phyloP scores from a whole-genome alignment of 768 basidiomycete species.

The Trametes elegans region DNA sequence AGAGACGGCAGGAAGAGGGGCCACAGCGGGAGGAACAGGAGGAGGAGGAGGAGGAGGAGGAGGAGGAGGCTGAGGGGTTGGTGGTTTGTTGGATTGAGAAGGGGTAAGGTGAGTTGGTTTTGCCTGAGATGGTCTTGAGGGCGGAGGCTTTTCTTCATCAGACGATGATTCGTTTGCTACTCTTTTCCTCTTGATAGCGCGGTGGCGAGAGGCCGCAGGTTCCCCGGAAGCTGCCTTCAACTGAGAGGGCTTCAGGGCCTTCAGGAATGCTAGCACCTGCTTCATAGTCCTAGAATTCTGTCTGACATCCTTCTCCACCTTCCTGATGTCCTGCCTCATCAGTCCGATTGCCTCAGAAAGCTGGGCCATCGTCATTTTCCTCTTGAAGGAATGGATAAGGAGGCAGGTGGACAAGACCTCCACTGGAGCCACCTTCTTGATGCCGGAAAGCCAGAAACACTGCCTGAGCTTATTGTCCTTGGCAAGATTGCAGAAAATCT shows the following conservation, averaged over 20 bases:
- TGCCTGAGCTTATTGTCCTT: constrained; percentile 33
- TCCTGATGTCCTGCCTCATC: constrained; percentile 57
- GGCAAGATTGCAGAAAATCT: constrained; percentile 46
- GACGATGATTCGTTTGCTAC: not conserved
- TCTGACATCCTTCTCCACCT: constrained; percentile 60
- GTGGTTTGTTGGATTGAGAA: not conserved
- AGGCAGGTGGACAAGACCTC: constrained; percentile 62
- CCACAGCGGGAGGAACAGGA: not conserved
- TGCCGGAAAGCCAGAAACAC: constrained; percentile 35
- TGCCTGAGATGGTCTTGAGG: not conserved
- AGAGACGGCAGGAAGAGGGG: not conserved
- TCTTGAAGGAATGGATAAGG: constrained; percentile 51
- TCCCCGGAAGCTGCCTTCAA: constrained; percentile 3
- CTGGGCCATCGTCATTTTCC: constrained; percentile 35
- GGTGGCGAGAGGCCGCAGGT: not conserved
- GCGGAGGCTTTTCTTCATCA: not conserved
- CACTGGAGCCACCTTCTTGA: constrained; percentile 58
- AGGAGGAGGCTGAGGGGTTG: not conserved
- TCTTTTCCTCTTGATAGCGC: constrained; percentile 16
- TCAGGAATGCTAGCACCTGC: constrained; percentile 54
- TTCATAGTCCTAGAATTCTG: constrained; percentile 58
- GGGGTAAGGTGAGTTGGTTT: not conserved
- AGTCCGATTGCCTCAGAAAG: constrained; percentile 44
- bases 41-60: not conserved
- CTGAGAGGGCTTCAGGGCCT: constrained; percentile 18